These are phyloP conservation scores for Tetracentron sinense DNA, from an alignment of 164 flowering plant species.

Conservation along the genomic window DNA sequence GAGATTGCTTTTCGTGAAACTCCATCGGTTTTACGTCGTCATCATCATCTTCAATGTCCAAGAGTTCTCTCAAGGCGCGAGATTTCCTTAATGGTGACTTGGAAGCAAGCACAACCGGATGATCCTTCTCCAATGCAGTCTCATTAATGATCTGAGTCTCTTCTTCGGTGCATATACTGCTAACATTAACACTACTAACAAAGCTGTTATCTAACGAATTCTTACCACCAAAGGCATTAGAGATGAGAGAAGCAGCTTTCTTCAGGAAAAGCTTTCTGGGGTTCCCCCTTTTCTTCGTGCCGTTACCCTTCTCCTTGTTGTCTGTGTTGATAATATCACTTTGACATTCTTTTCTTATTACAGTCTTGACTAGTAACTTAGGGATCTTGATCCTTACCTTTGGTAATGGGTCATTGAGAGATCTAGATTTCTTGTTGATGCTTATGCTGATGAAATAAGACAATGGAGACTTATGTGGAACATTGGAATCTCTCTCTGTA, in stretches of 20 bases:
- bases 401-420: background rate
- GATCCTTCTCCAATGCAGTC: no score
- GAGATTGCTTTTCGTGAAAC: background rate
- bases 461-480: background rate
- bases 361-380: constrained; percentile 2
- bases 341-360: background rate
- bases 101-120: no score
- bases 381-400: constrained; percentile 16
- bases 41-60: background rate
- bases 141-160: no score
- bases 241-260: constrained; percentile 14
- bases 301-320: background rate
- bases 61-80: no score
- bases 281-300: background rate
- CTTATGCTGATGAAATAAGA: constrained; percentile 7
- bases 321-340: background rate
- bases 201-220: background rate
- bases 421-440: constrained; percentile 4
- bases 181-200: background rate
- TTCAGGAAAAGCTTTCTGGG: background rate
- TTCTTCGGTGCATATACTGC: background rate
- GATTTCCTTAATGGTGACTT: no score
- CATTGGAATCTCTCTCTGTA: background rate
- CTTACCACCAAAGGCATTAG: constrained; percentile 8
- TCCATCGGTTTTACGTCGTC: background rate